Percentiles rank a stretch among this genome's conserved stretches.
Conservation (phyloP, 2,329 filamentous ascomycete genomes). For the Zasmidium cellare region DNA sequence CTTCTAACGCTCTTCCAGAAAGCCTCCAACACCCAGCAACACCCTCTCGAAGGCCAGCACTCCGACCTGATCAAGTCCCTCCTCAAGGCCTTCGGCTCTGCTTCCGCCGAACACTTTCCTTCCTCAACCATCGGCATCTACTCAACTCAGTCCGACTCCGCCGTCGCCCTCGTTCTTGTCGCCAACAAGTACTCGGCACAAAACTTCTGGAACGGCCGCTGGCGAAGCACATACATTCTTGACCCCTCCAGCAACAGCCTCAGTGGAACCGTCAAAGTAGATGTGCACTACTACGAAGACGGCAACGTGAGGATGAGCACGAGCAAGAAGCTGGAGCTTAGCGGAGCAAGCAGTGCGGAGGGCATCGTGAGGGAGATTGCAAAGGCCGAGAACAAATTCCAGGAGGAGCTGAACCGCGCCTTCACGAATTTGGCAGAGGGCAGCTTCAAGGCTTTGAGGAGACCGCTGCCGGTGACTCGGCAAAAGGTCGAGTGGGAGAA, state of each 20-base stretch:
- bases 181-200: conserved; percentile 97
- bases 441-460: conserved; percentile 87
- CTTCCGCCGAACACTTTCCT: conserved; percentile 86
- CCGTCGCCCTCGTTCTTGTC: conserved; percentile 79
- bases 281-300: conserved; percentile 99
- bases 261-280: conserved; percentile 81
- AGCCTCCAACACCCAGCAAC: conserved; percentile 77
- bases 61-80: conserved; percentile 81
- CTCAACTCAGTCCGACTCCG: conserved; percentile 72
- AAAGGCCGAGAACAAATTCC: conserved; percentile 82
- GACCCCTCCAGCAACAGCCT: conserved; percentile 67
- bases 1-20: conserved; percentile 54
- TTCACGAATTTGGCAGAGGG: conserved; percentile 89
- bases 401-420: conserved; percentile 90
- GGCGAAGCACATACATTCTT: conserved; percentile 85
- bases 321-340: conserved; percentile 68
- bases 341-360: conserved; percentile 62
- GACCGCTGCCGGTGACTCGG: conserved; percentile 91
- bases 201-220: conserved; percentile 99
- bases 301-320: conserved; percentile 93
- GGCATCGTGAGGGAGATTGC: conserved; percentile 79
- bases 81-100: conserved; percentile 71
- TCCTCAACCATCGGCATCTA: conserved; percentile 79
- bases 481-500: conserved; percentile 99
- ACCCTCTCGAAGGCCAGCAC: conserved; percentile 74